These are phyloP conservation scores for Fragilaria crotonensis DNA, from an alignment of 108 stramenopile genomes.

Conservation along the genomic window DNA sequence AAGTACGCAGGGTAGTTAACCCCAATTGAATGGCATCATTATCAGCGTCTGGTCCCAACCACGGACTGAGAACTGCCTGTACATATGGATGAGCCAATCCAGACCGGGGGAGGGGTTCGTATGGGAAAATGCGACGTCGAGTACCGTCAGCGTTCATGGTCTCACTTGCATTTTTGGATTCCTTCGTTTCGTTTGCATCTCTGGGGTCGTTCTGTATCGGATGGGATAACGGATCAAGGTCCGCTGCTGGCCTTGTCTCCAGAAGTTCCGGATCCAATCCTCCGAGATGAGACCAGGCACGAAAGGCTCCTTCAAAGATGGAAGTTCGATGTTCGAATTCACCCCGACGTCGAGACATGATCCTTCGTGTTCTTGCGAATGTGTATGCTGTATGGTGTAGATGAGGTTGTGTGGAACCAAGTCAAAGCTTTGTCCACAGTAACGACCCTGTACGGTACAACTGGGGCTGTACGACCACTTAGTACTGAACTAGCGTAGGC, in stretches of 20 bases:
- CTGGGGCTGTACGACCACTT: no score
- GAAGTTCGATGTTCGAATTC: conserved; percentile 91
- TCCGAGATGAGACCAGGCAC: conserved; percentile 86
- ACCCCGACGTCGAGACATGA: conserved; percentile 84
- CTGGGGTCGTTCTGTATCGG: conserved; percentile 59
- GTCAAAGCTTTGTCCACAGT: no score
- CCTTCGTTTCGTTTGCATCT: conserved; percentile 16
- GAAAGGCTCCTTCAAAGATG: conserved; percentile 90
- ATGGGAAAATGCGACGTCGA: conserved; percentile 59
- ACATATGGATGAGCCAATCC: conserved; percentile 85
- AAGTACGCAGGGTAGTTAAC: conserved; percentile 77
- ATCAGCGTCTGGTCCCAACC: conserved; percentile 86
- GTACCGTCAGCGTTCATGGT: conserved; percentile 24
- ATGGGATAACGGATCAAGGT: conserved; percentile 65
- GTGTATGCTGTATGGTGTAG: no score
- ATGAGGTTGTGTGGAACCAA: no score
- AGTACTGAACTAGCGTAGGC: no score
- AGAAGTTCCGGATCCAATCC: conserved; percentile 74
- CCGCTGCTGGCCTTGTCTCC: conserved; percentile 42
- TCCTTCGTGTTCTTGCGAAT: no score
- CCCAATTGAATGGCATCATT: conserved; percentile 84
- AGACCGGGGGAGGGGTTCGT: conserved; percentile 82
- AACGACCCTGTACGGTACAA: no score
- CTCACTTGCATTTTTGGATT: conserved; percentile 1
- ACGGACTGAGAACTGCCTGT: conserved; percentile 83